A percentile compares a stretch with the other conserved stretches of the same genome.
Conservation (phyloP, 306 rosid genomes). For the Dalbergia cochinchinensis region DNA sequence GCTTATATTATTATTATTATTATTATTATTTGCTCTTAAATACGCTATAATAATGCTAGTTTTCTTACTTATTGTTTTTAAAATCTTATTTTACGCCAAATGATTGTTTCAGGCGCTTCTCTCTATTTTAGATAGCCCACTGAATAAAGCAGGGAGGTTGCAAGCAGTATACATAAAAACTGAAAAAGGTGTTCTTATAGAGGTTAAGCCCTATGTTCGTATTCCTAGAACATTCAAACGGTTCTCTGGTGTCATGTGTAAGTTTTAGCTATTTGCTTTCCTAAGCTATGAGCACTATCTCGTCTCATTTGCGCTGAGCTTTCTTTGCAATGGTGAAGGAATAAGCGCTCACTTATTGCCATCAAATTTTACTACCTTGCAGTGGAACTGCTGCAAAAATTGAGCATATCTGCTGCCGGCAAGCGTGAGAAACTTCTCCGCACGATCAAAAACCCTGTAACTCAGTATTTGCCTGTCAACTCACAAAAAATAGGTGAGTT, state of each 20-base stretch:
- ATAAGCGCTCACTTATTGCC: constrained; percentile 28
- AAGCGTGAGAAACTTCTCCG: constrained; percentile 78
- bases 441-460: constrained; percentile 83
- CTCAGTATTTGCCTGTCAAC: constrained; percentile 75
- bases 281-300: not conserved
- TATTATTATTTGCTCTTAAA: not conserved
- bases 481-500: constrained; percentile 75
- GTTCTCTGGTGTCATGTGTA: constrained; percentile 85
- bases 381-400: constrained; percentile 88
- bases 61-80: not conserved
- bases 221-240: constrained; percentile 93
- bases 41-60: not conserved
- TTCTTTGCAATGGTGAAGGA: not conserved
- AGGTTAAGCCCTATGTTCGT: constrained; percentile 82
- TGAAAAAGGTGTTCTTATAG: constrained; percentile 78
- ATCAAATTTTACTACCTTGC: constrained; percentile 43
- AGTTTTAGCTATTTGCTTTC: constrained; percentile 45
- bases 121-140: constrained; percentile 79
- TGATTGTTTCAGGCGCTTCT: constrained; percentile 73
- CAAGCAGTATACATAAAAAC: constrained; percentile 79
- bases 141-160: constrained; percentile 88
- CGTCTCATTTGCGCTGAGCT: not conserved
- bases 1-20: not conserved
- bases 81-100: not conserved
- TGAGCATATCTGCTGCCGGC: constrained; percentile 80